A percentile compares a stretch with the other conserved stretches of the same genome.
phyloP scores from a whole-genome alignment of 192 early-diverging fungal genomes.

The Coemansia sp. region DNA sequence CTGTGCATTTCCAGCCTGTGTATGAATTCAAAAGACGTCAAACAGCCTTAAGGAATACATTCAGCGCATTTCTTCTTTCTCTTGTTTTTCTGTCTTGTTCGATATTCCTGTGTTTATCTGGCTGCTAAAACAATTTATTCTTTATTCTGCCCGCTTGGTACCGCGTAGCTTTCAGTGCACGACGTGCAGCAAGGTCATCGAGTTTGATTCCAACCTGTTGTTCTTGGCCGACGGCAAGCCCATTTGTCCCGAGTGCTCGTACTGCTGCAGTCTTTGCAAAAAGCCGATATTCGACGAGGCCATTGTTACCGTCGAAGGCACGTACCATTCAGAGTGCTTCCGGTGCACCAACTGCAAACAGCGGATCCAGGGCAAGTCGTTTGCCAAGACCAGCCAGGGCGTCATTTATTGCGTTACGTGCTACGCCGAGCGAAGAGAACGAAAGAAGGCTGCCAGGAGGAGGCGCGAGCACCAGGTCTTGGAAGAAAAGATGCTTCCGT shows the following conservation, averaged over 20 bases:
- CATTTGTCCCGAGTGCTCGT: constrained; percentile 80
- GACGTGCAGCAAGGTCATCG: constrained; percentile 68
- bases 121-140: constrained; percentile 9
- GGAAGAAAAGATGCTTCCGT: constrained; percentile 51
- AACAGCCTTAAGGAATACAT: too few relatives aligned
- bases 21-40: too few relatives aligned
- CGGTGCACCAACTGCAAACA: constrained; percentile 69
- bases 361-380: constrained; percentile 73
- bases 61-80: background rate
- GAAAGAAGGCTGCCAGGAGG: constrained; percentile 60
- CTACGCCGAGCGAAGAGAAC: constrained; percentile 63
- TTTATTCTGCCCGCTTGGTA: constrained; percentile 7
- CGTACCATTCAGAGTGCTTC: constrained; percentile 80
- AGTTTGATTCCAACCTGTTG: constrained; percentile 72
- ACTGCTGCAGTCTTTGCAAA: constrained; percentile 70
- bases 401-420: constrained; percentile 70
- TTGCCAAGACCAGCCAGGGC: constrained; percentile 78
- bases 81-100: too few relatives aligned
- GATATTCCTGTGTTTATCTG: too few relatives aligned
- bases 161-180: constrained; percentile 72
- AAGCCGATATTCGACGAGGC: constrained; percentile 75
- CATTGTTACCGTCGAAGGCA: constrained; percentile 78
- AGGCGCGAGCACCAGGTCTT: constrained; percentile 46
- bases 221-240: constrained; percentile 76
- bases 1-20: too few relatives aligned